Evolutionary conservation across 768 basidiomycete genomes (phyloP), one percentile per base, ranked within the genome.

Genomic region (Podaxis carcinomalis): DNA sequence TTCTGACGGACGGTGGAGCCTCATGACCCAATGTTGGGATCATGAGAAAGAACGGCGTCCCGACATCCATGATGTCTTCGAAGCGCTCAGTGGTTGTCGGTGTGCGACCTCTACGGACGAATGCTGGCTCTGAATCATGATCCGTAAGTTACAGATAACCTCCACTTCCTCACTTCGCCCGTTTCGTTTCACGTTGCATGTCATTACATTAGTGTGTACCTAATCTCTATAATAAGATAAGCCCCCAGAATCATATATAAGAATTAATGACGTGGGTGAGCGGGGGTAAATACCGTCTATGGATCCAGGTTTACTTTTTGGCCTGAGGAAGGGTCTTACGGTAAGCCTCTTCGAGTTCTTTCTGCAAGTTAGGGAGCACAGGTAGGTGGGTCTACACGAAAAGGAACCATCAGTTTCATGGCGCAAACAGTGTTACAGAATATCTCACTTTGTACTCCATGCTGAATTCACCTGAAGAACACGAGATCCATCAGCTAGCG

Each of bases 311-410:
- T 78, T 89, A 91, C 77, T 90, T 89, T 80, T 89, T 91, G 47
- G 78, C 73, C 62, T 83, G 79, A 42, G 85, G 83, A 55, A 89
- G 73, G 49, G 88, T 86, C 81, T 92, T 93, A 73, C 85, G 85
- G 71, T 94, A 90, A 13, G 87, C 90, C 35, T 92, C 93, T 70
- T 90, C 87, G 63, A 97, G 84, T 58, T 97, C 95, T 70, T 84
- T 87, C 75, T 98, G 96, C 16, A 94, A 74, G 67, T 89, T 85
- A 4, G 92, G 89, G 59, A 95, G 76, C 5, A 97, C 95, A 19
- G 95, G 89, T 72, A 81, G 73, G 69, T 98, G 94, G 25, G 78
- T 84, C 87, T 92, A 65, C 42, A 52, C 54, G 5, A 16, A 39
- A 54, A 32, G 14, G 16, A 35, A 56, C 59, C 32, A 65, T 50